Percentiles rank a stretch among this genome's conserved stretches.
Evolutionary conservation across 2,329 filamentous ascomycete genomes (phyloP).

Genomic region (Verticillium zaregamsianum): DNA sequence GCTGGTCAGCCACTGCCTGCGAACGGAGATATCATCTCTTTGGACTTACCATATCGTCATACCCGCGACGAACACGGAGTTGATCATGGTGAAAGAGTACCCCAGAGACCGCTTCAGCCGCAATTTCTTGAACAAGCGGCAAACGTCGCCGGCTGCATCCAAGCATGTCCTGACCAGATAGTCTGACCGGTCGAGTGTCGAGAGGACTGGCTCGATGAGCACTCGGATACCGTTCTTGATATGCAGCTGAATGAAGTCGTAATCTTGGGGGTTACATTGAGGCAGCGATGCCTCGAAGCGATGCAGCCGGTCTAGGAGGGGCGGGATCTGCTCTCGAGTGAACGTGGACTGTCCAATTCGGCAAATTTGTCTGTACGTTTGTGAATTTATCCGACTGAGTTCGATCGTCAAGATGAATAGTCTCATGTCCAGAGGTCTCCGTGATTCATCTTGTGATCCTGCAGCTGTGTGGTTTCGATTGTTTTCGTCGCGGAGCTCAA

Average conservation of each 20-base stretch:
- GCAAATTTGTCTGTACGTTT: conserved; percentile 25
- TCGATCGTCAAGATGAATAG: conserved; percentile 32
- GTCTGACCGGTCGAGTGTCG: background rate
- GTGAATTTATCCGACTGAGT: conserved; percentile 34
- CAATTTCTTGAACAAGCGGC: background rate
- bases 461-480: conserved; percentile 1
- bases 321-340: background rate
- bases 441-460: background rate
- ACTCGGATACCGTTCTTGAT: background rate
- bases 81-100: background rate
- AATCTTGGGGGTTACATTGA: background rate
- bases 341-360: background rate
- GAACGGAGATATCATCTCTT: background rate
- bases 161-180: background rate
- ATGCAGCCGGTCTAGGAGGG: background rate
- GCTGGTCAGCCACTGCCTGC: background rate
- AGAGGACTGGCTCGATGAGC: background rate
- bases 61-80: background rate
- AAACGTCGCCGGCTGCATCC: background rate
- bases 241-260: background rate
- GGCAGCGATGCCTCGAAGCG: background rate
- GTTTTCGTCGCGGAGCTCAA: too few species aligned
- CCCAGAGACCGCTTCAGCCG: background rate
- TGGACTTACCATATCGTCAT: background rate
- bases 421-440: conserved; percentile 23